Base-by-base conservation (phyloP, 129 eudicot species). In the Tagetes patula region DNA sequence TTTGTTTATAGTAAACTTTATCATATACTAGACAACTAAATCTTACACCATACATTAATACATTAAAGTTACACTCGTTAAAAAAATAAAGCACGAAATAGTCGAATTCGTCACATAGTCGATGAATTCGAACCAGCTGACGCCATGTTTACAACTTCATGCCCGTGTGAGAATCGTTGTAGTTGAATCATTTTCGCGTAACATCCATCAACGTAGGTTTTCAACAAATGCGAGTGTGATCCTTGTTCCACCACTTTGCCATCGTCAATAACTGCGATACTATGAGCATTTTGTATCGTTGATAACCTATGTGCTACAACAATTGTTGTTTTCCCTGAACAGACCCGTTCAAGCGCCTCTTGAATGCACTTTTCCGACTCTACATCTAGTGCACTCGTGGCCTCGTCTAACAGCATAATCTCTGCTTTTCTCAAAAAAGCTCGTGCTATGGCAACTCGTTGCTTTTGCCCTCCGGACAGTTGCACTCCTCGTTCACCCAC, bases 241-340 rank as follows among this genome's bases (percentile, higher is more conserved):
- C 97, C 99, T 76, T 90, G 99, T 76, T 95, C 97, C 1, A 87
- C 88, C 67, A 95, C 99, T 79, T 90, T 86, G 5, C 99, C 96
- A 7, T 94, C 99, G 12, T 94, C 97, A 40, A 90, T 87, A 8
- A 88, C 99, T 5, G 96, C 97, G 41, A 94, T 94, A 31, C 81
- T 85, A 55, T 88, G 89, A 43, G 96, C 97, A 59, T 83, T 94
- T 50, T 96, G 85, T 49, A 95, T 88, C 0, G 99, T 90, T 0
- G 99, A 84, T 33, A 90, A 82, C 73, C 96, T 73, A 48, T 90
- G 97, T 0, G 97, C 97, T 3, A 94, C 88, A 14, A 94, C 89
- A 11, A 88, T 88, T 0, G 97, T 88, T 11, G 97, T 94, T 79
- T 88, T 88, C 8, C 99, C 96, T 0, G 83, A 74, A 36, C 96